Evolutionary conservation across 2,329 filamentous ascomycete genomes (phyloP), one percentile per base, ranked within the genome.

Genomic region (Arachnomyces sp.): DNA sequence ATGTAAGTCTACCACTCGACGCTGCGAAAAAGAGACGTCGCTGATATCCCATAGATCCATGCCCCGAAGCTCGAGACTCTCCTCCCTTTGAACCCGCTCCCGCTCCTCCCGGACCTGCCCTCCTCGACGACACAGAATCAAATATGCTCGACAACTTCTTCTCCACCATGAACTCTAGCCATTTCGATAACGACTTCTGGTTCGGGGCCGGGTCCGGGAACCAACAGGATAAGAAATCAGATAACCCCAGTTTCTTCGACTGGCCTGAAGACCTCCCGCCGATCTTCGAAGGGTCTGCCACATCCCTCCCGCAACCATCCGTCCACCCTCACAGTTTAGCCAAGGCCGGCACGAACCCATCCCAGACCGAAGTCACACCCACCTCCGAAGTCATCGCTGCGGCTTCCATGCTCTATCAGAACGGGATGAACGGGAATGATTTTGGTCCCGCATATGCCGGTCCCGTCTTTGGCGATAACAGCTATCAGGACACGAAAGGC

Each of bases 271-370:
- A 78, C 43, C 63, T 82, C 14, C 80, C 80, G 4, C 80, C 80
- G 2, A 72, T 72, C 36, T 78, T 84, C 48, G 75, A 84, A 63
- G 80, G 80, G 37, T 77, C 80, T 9, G 68, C 75, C 1, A 82
- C 80, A 14, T 82, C 78, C 3, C 75, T 76, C 47, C 78, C 78
- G 13, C 72, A 76, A 36, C 73, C 75, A 30, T 38, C 38, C 8
- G 38, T 33, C 15, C 34, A 36, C 14, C 9, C 21, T 3, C 53
- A 52, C 21, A 46, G 46, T 11, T 34, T 51, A 15, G 50, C 52
- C 11, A 63, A 63, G 39, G 34, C 50, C 8, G 36, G 43, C 1
- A 54, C 17, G 51, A 51, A 6, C 38, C 52, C 38, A 44, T 56
- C 33, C 43, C 47, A 25, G 52, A 54, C 31, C 53, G 47, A 35